These are phyloP conservation scores for Exophiala calicioides DNA, from an alignment of 2,329 filamentous ascomycete genomes.

Conservation along the genomic window DNA sequence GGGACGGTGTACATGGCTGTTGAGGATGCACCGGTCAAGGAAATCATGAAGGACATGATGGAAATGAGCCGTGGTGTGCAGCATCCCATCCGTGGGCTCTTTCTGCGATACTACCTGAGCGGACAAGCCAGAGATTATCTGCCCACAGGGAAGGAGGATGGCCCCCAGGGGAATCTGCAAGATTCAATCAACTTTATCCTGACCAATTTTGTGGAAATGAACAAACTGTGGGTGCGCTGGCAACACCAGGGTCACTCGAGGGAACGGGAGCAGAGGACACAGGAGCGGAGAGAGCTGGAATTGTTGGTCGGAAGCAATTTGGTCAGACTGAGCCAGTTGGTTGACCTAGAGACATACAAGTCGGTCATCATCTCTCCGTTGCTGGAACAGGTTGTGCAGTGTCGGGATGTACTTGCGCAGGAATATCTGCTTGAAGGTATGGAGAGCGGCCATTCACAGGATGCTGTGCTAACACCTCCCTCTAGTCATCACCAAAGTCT, in stretches of 20 bases:
- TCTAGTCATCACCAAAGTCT: slow-evolving; percentile 92
- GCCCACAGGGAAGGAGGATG: slow-evolving; percentile 78
- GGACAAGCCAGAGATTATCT: slow-evolving; percentile 90
- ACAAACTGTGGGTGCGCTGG: slow-evolving; percentile 96
- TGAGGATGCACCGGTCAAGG: slow-evolving; percentile 96
- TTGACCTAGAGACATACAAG: slow-evolving; percentile 93
- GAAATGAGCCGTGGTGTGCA: slow-evolving; percentile 99
- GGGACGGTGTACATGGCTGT: slow-evolving; percentile 99
- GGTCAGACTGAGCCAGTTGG: slow-evolving; percentile 89
- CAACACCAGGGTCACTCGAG: slow-evolving; percentile 97
- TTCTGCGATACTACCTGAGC: slow-evolving; percentile 92
- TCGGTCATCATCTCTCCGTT: slow-evolving; percentile 83
- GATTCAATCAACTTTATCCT: slow-evolving; percentile 98
- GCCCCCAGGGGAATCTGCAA: slow-evolving; percentile 90
- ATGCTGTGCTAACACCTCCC: neutral
- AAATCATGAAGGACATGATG: slow-evolving; percentile 99
- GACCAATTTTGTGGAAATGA: slow-evolving; percentile 99
- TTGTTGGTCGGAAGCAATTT: slow-evolving; percentile 95
- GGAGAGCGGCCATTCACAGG: slow-evolving; percentile 10
- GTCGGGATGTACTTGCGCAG: slow-evolving; percentile 92
- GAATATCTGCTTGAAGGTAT: slow-evolving; percentile 87
- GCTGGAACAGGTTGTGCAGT: slow-evolving; percentile 96
- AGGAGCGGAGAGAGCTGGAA: slow-evolving; percentile 93
- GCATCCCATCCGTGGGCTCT: slow-evolving; percentile 91
- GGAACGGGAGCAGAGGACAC: slow-evolving; percentile 88